Conservation (phyloP, 176 grass and related monocot species). For the Juncus effusus region DNA sequence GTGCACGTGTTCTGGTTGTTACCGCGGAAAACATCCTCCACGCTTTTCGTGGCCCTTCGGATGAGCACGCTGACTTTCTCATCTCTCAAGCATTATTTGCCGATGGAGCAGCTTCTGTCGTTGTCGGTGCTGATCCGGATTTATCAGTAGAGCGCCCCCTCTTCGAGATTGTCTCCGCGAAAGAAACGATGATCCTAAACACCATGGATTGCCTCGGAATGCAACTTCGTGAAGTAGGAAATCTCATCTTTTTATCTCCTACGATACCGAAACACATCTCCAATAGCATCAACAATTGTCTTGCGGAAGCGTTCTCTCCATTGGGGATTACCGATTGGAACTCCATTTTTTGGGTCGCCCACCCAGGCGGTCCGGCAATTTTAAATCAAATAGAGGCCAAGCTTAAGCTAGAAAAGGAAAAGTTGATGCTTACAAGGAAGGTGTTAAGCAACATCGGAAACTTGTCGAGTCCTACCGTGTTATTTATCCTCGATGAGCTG, state of each 20-base stretch:
- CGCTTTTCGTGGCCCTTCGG: conserved; percentile 37
- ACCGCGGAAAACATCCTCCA: conserved; percentile 40
- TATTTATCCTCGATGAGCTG: conserved; percentile 40
- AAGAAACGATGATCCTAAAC: conserved; percentile 28
- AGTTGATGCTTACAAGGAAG: background rate
- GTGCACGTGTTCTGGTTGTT: conserved; percentile 51
- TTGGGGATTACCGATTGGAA: conserved; percentile 32
- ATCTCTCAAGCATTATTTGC: background rate
- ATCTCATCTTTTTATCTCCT: conserved; percentile 5
- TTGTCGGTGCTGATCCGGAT: conserved; percentile 39
- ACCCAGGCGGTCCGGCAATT: too few relatives aligned
- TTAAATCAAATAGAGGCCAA: too few relatives aligned
- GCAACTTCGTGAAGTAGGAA: background rate
- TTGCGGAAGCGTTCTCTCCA: too few relatives aligned
- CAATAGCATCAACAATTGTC: too few relatives aligned
- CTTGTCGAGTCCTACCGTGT: conserved; percentile 24
- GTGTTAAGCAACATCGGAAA: conserved; percentile 50
- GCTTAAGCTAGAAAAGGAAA: too few relatives aligned
- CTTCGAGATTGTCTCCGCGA: conserved; percentile 43
- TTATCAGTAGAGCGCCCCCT: conserved; percentile 26
- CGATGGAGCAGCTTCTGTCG: background rate
- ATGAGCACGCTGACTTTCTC: conserved; percentile 26
- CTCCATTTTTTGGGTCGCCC: conserved; percentile 55
- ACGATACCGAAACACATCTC: conserved; percentile 25
- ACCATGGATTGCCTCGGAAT: conserved; percentile 4